Conservation (phyloP, 345 rosid species). For the Citrus mangshanensis region DNA sequence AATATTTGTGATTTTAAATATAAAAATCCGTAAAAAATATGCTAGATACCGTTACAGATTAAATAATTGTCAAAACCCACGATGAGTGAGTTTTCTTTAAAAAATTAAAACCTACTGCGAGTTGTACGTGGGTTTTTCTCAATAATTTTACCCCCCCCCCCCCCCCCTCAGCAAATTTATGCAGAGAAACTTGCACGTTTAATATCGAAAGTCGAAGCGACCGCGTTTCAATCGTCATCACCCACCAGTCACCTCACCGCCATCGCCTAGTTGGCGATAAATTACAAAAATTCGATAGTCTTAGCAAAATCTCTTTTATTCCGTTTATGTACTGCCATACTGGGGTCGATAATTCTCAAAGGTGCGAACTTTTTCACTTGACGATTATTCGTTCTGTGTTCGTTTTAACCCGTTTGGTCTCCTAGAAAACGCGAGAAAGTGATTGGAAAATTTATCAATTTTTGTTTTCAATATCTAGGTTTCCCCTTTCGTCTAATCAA, state of each 20-base stretch:
- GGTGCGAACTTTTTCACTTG: constrained; percentile 8
- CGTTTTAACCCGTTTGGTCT: constrained; percentile 1
- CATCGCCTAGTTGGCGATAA: neutral
- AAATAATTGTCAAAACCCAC: no score
- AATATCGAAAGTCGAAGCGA: neutral
- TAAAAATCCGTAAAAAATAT: no score
- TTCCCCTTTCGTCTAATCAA: neutral
- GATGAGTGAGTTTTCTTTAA: no score
- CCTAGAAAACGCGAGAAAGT: constrained; percentile 8
- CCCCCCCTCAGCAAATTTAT: no score
- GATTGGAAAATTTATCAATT: no score
- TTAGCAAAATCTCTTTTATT: neutral
- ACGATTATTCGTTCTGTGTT: neutral
- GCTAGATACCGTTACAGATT: accelerated
- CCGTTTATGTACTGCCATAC: neutral
- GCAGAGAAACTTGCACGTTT: no score
- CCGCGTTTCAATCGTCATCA: neutral
- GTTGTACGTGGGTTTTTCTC: no score
- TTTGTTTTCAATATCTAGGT: neutral
- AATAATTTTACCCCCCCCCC: no score
- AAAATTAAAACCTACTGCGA: no score
- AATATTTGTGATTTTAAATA: no score
- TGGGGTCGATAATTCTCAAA: neutral
- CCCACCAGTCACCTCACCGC: neutral
- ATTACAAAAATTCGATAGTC: neutral